These are phyloP conservation scores for Tricholoma flavovirens DNA, from an alignment of 768 basidiomycete species.

Conservation along the genomic window DNA sequence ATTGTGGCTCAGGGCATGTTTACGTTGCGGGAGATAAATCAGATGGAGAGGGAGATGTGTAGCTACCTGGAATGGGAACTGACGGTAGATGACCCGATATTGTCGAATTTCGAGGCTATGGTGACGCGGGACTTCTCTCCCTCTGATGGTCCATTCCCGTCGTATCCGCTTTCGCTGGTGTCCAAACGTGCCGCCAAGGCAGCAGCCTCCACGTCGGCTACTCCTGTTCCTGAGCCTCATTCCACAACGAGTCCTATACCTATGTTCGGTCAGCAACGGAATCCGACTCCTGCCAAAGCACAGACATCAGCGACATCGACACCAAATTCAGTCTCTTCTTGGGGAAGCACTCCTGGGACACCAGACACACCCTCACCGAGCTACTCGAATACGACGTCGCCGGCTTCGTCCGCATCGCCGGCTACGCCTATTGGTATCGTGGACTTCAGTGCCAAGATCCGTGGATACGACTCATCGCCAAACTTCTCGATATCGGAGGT, in stretches of 20 bases:
- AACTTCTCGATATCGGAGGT: constrained; percentile 29
- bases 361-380: constrained; percentile 54
- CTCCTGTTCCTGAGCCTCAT: constrained; percentile 37
- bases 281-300: constrained; percentile 26
- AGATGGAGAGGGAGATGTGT: constrained; percentile 95
- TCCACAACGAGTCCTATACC: constrained; percentile 45
- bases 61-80: constrained; percentile 91
- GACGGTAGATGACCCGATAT: constrained; percentile 60
- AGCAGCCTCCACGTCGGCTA: constrained; percentile 32
- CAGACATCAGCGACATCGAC: constrained; percentile 26
- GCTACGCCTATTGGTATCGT: constrained; percentile 51
- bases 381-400: constrained; percentile 49
- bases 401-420: constrained; percentile 57
- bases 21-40: constrained; percentile 82
- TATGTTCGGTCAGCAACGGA: constrained; percentile 34
- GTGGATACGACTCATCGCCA: constrained; percentile 36
- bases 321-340: constrained; percentile 21
- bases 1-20: constrained; percentile 90
- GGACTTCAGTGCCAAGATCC: constrained; percentile 45
- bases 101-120: constrained; percentile 50
- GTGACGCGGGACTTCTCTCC: constrained; percentile 54
- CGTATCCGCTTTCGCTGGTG: constrained; percentile 55
- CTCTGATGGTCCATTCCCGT: constrained; percentile 51
- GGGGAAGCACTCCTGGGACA: constrained; percentile 26
- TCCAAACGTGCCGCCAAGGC: constrained; percentile 53